Base-by-base conservation (phyloP, 306 rosid genomes). In the Begonia fuchsioides region DNA sequence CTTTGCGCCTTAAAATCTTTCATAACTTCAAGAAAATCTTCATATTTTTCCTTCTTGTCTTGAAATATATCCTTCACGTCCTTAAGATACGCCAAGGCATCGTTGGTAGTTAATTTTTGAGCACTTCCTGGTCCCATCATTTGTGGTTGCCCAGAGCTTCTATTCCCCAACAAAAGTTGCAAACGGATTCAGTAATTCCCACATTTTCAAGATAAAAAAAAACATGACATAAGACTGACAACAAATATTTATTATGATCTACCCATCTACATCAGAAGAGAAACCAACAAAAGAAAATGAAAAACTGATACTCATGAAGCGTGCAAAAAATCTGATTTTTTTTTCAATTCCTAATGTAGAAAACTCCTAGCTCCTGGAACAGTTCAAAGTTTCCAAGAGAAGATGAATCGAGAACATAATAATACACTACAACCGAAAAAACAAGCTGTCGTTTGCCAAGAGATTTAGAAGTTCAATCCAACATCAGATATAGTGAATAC, bases 51-150 rank as follows among this genome's bases (percentile, higher is more conserved):
- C 70, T 70, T 77, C 39, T 85, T 77, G 70, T 92, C 94, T 56
- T 85, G 93, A 82, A 92, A 92, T 51, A 85, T 92, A 67, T 85
- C 96, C 83, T 92, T 92, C 47, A 92, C 96, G 0, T 92, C 95
- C 72, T 92, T 85, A 47, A 92, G 95, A 73, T 92, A 92, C 0
- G 83, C 63, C 38, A 92, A 68, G 63, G 98, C 98, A 50, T 92
- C 98, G 52, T 79, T 82, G 44, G 96, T 85, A 19, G 98, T 92
- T 49, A 85, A 72, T 62, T 85, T 92, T 72, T 85, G 98, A 15
- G 76, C 43, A 69, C 55, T 69, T 46, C 76, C 74, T 38, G 72
- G 85, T 52, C 68, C 76, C 67, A 66, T 44, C 81, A 75, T 79
- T 76, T 72, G 87, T 49, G 94, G 77, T 76, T 82, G 96, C 77